Conservation (phyloP, 352 stramenopile species). For the Albugo laibachii region DNA sequence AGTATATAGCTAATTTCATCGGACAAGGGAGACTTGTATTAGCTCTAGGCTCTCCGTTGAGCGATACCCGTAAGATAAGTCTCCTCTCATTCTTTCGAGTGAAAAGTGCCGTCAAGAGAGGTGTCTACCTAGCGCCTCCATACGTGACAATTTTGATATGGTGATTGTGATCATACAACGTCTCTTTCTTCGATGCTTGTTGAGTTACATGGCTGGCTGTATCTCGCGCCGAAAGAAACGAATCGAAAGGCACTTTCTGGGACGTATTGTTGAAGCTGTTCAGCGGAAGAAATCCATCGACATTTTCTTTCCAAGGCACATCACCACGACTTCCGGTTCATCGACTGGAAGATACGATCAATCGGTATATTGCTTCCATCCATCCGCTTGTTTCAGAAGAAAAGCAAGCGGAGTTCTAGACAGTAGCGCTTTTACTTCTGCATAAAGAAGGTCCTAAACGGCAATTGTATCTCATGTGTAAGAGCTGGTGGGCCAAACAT, state of each 20-base stretch:
- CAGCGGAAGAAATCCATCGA: constrained; percentile 55
- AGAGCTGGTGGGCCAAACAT: constrained; percentile 79
- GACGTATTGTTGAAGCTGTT: constrained; percentile 64
- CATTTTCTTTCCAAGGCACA: constrained; percentile 82
- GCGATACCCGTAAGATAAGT: constrained; percentile 34
- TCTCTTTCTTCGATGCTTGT: constrained; percentile 51
- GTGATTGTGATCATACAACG: constrained; percentile 52
- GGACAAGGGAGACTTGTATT: constrained; percentile 63
- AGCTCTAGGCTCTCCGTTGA: constrained; percentile 63
- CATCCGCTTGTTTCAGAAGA: constrained; percentile 72
- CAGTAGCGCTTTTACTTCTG: constrained; percentile 70
- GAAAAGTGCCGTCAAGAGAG: constrained; percentile 35
- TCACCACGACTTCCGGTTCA: constrained; percentile 86
- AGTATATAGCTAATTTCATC: constrained; percentile 73
- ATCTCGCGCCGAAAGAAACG: constrained; percentile 49
- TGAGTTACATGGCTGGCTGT: constrained; percentile 81
- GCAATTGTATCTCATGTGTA: constrained; percentile 79
- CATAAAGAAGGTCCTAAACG: constrained; percentile 78
- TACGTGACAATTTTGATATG: constrained; percentile 21
- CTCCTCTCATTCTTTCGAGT: constrained; percentile 52
- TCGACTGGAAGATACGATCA: constrained; percentile 82
- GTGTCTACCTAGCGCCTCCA: constrained; percentile 61
- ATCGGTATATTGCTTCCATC: constrained; percentile 82
- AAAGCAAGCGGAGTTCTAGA: constrained; percentile 77
- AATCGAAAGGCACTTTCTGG: constrained; percentile 43